Base-by-base conservation (phyloP, 1,139 yeast genomes). In the Diutina scorzettiae region DNA sequence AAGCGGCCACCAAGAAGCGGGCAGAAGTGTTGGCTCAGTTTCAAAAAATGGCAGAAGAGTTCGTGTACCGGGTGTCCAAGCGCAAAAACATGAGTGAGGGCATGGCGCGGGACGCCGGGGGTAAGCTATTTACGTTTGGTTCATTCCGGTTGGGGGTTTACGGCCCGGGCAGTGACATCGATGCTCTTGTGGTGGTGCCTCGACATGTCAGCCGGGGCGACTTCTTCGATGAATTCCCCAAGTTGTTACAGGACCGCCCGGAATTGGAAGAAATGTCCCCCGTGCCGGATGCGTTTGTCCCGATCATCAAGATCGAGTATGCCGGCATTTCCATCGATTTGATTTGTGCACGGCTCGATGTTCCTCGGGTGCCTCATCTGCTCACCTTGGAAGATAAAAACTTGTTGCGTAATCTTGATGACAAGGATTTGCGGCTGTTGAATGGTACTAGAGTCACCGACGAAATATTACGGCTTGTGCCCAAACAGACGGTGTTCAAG, bases 371-470 rank as follows among this genome's bases (percentile, higher is more conserved):
- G 1, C 96, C 96, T 0, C 53, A 62, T 31, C 76, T 77, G 48
- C 60, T 91, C 54, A 78, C 86, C 0, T 66, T 91, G 42, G 80
- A 83, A 42, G 95, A 91, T 57, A 91, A 89, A 53, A 86, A 87
- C 51, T 62, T 91, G 44, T 66, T 91, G 46, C 73, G 81, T 55
- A 91, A 91, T 55, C 62, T 91, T 21, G 98, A 91, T 54, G 99
- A 91, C 52, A 80, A 77, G 55, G 97, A 91, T 55, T 62, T 89
- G 49, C 72, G 97, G 51, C 77, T 96, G 0, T 63, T 91, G 45
- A 91, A 91, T 57, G 99, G 99, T 54, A 89, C 98, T 0, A 73
- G 99, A 57, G 99, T 91, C 7, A 91, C 98, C 0, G 99, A 93
- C 60, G 96, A 91, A 53, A 89, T 91, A 42, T 66, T 91, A 49